Evolutionary conservation across 2,329 filamentous ascomycete genomes (phyloP).

Genomic region (Sclerotiophoma versabilis): DNA sequence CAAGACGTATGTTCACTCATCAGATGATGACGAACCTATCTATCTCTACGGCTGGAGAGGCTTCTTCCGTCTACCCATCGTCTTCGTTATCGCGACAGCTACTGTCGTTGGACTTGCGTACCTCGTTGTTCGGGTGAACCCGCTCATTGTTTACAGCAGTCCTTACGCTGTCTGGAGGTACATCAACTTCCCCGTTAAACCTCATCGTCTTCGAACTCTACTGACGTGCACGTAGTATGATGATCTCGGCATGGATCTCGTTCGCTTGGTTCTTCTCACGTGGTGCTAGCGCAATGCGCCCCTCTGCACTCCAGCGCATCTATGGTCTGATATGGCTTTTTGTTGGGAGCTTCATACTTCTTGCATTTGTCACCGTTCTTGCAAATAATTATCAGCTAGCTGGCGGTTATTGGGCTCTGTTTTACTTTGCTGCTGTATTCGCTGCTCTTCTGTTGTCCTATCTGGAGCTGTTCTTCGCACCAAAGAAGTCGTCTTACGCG

Average conservation of each 20-base stretch:
- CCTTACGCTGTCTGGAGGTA: constrained; percentile 80
- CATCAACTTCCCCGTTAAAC: background rate
- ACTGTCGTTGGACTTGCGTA: constrained; percentile 77
- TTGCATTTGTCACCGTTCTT: constrained; percentile 77
- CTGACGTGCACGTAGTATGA: constrained; percentile 64
- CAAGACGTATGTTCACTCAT: constrained; percentile 66
- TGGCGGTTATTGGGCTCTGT: constrained; percentile 80
- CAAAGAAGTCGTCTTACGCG: constrained; percentile 73
- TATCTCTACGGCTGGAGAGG: constrained; percentile 78
- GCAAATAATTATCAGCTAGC: constrained; percentile 76
- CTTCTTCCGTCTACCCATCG: constrained; percentile 82
- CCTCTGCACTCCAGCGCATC: constrained; percentile 83
- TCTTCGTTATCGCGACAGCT: constrained; percentile 71
- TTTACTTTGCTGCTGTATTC: constrained; percentile 79
- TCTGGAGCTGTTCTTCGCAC: constrained; percentile 78
- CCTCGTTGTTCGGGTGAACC: constrained; percentile 82
- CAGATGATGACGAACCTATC: constrained; percentile 66
- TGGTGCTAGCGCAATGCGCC: constrained; percentile 78
- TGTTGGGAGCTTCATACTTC: constrained; percentile 71
- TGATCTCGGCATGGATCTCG: constrained; percentile 80
- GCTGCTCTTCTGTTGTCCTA: constrained; percentile 77
- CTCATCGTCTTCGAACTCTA: background rate
- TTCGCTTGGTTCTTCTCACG: constrained; percentile 83
- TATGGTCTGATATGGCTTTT: constrained; percentile 89
- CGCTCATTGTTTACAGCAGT: constrained; percentile 89